Base-by-base conservation (phyloP, 108 stramenopile species). In the Chaetoceros tenuissimus region DNA sequence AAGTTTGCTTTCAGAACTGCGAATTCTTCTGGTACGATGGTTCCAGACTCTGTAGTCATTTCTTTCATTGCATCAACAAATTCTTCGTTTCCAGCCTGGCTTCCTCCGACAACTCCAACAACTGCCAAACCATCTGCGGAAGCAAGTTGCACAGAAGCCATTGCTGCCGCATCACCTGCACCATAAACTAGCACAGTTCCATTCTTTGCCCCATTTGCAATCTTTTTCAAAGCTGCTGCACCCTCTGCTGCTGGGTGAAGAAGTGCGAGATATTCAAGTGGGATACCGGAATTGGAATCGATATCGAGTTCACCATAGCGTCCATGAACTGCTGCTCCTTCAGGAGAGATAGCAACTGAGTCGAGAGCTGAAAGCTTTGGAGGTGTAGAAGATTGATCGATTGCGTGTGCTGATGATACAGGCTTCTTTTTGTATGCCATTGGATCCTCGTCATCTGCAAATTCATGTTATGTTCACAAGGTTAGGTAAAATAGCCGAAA, bases 181-280 rank as follows among this genome's bases (percentile, higher is more conserved):
- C 89, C 89, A 56, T 78, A 85, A 16, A 91, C 81, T 28, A 91
- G 46, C 17, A 91, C 57, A 1, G 89, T 91, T n/a, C 85, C 85
- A 16, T 62, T 44, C 16, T 31, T 20, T 0, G 21, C 31, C 45
- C 64, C 67, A n/a, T 53, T 56, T 24, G 29, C 58, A 34, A 50
- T 59, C 13, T 66, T 53, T 3, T 79, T 65, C 3, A 89, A 46
- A 2, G 79, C 89, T 7, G 85, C 89, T 18, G 83, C 85, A 31
- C 82, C 89, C 57, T 91, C 81, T 20, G 89, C 77, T 10, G 89
- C 89, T n/a, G 79, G 81, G 28, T 78, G 71, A 57, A 91, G 71
- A 46, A 91, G 66, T 1, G 89, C 84, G 53, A 91, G 55, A 57
- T 91, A 91, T 48, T 91, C 89, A 44, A 91, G 63, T 7, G 89